Conservation (phyloP, 495 filamentous ascomycete species). For the Penicillium robsamsonii region DNA sequence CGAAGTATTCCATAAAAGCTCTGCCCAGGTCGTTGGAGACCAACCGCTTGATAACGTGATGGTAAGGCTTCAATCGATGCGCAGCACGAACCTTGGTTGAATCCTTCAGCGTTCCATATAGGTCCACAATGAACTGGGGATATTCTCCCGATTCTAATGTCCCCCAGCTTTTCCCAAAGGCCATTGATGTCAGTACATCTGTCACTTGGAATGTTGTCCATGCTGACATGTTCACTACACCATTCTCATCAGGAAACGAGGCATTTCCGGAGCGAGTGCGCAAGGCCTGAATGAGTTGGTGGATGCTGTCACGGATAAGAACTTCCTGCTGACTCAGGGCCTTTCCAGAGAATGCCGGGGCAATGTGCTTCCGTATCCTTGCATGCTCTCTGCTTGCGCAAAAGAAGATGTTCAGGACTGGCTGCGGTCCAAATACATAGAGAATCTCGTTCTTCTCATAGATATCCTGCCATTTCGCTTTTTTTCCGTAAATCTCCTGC, state of each 20-base stretch:
- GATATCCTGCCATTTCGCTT: background rate
- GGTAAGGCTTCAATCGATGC: slow-evolving; percentile 9
- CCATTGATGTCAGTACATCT: slow-evolving; percentile 16
- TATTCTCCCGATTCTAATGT: slow-evolving; percentile 6
- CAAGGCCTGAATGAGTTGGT: background rate
- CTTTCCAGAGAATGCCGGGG: slow-evolving; percentile 9
- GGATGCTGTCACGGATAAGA: background rate
- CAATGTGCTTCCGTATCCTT: slow-evolving; percentile 5
- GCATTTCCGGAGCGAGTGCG: slow-evolving; percentile 3
- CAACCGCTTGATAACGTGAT: background rate
- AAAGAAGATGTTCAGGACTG: slow-evolving; percentile 5
- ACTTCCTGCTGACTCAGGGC: slow-evolving; percentile 9
- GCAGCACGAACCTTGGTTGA: background rate
- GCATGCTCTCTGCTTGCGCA: slow-evolving; percentile 4
- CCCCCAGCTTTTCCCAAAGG: slow-evolving; percentile 17
- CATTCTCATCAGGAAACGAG: slow-evolving; percentile 3
- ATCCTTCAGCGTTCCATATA: background rate
- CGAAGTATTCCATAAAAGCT: background rate
- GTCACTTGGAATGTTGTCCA: slow-evolving; percentile 20
- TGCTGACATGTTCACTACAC: slow-evolving; percentile 13
- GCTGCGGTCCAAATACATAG: slow-evolving; percentile 1
- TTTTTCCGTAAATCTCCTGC: slow-evolving; percentile 19
- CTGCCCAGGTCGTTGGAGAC: background rate
- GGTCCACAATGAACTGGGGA: background rate
- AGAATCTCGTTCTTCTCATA: slow-evolving; percentile 7